A percentile compares a stretch with the other conserved stretches of the same genome.
These are phyloP conservation scores for Moricandia moricandioides DNA, from an alignment of 345 rosid genomes.

Conservation along the genomic window DNA sequence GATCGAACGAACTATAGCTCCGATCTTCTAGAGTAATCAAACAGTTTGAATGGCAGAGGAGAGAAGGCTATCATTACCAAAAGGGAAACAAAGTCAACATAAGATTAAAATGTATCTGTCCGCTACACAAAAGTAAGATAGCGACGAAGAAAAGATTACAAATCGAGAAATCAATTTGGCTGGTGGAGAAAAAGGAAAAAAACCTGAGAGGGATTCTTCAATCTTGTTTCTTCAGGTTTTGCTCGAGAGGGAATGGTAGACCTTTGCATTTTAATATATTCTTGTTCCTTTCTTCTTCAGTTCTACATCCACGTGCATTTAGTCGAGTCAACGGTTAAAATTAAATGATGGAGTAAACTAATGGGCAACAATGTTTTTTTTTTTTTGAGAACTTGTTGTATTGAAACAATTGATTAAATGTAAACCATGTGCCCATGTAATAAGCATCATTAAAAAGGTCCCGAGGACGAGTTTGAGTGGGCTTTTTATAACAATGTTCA, in stretches of 20 bases:
- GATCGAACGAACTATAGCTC: slow-evolving; percentile 19
- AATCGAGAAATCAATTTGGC: neutral
- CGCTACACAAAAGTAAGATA: neutral
- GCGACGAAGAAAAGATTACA: neutral
- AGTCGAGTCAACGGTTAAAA: neutral
- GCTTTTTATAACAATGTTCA: neutral
- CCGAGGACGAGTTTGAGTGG: too few relatives aligned
- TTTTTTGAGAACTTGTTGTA: too few relatives aligned
- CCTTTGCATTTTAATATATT: neutral
- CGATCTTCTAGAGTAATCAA: neutral
- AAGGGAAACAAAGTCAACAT: slow-evolving; percentile 5
- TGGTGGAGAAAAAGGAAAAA: neutral
- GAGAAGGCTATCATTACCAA: neutral
- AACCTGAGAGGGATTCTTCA: slow-evolving; percentile 15
- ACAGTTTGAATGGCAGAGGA: slow-evolving; percentile 2
- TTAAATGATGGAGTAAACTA: slow-evolving; percentile 6
- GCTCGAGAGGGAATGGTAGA: neutral
- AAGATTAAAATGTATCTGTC: neutral
- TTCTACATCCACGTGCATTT: slow-evolving; percentile 12
- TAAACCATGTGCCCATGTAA: too few relatives aligned
- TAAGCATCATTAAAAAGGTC: too few relatives aligned
- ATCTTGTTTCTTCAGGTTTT: neutral
- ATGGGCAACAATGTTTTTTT: too few relatives aligned
- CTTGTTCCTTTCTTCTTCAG: neutral
- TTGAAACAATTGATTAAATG: too few relatives aligned